Base-by-base conservation (phyloP, 1,139 yeast species). In the Sugiyamaella novakii region DNA sequence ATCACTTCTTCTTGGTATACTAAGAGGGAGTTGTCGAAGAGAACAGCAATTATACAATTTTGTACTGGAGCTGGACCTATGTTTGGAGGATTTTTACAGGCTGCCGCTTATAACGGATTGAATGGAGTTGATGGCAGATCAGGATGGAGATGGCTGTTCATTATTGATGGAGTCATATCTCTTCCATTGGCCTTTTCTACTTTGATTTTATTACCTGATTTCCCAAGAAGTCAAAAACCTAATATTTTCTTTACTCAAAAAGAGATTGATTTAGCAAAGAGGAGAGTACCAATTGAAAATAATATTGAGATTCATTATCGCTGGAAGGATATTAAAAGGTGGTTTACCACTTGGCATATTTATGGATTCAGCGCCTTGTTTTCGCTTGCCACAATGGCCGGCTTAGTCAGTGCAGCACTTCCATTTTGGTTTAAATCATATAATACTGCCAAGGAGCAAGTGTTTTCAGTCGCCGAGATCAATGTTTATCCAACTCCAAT, bases 41-140 rank as follows among this genome's bases (percentile, higher is more conserved):
- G 51, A 24, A 44, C 38, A 7, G 48, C 51, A 30, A 40, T 39
- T 50, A 81, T 46, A 33, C 53, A 52, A 17, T 38, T 46, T 2
- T 61, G 67, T 18, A 62, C 64, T 51, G 65, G 68, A 33, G 54
- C 62, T 31, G 69, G 69, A 5, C 62, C 62, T 34, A 63, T 67
- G 59, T 69, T 66, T 38, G 60, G 73, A 2, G 77, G 73, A 12
- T 70, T 65, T 52, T 60, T 73, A 36, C 72, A 71, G 54, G 50
- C 83, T 14, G 80, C 83, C 15, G 79, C 81, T 41, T 76, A 74
- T 58, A 69, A 75, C 48, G 62, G 69, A 36, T 63, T 81, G 65
- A 71, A 75, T 52, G 80, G 79, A 8, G 59, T 56, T 2, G 63
- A 61, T 24, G 84, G 85, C 0, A 66, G 79, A 36, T 75, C 68